Conservation (phyloP, 1,284 basidiomycete genomes). For the Ustilago cynodontis region DNA sequence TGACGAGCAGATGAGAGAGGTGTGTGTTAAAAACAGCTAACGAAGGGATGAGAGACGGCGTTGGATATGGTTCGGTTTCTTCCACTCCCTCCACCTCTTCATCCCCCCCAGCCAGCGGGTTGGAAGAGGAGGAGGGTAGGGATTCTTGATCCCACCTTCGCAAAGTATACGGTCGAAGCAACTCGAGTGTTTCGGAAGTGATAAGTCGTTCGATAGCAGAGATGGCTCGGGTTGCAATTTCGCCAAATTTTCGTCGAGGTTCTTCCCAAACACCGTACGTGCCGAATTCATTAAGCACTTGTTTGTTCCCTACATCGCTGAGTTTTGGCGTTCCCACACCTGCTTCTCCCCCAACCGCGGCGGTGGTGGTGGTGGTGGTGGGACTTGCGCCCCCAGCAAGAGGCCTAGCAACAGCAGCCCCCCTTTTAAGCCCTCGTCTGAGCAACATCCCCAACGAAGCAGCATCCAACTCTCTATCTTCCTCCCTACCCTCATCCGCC, state of each 20-base stretch:
- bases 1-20: conserved; percentile 51
- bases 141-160: conserved; percentile 48
- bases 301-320: conserved; percentile 20
- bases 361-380: neutral
- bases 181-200: conserved; percentile 57
- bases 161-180: conserved; percentile 45
- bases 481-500: conserved; percentile 39
- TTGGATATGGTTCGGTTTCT: conserved; percentile 38
- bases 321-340: conserved; percentile 22
- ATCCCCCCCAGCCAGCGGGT: too few relatives aligned
- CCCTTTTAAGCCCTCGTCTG: conserved; percentile 55
- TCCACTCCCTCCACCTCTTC: conserved; percentile 6
- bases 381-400: conserved; percentile 15
- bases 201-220: conserved; percentile 54
- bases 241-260: conserved; percentile 41
- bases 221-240: conserved; percentile 42
- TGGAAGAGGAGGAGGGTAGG: neutral
- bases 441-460: conserved; percentile 57
- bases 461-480: conserved; percentile 58
- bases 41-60: conserved; percentile 54
- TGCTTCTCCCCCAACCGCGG: too few relatives aligned
- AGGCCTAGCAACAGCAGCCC: conserved; percentile 41
- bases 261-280: conserved; percentile 61
- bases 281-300: conserved; percentile 33
- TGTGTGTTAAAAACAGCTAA: conserved; percentile 60